Base-by-base conservation (phyloP, 108 stramenopile species). In the Skeletonema costatum region DNA sequence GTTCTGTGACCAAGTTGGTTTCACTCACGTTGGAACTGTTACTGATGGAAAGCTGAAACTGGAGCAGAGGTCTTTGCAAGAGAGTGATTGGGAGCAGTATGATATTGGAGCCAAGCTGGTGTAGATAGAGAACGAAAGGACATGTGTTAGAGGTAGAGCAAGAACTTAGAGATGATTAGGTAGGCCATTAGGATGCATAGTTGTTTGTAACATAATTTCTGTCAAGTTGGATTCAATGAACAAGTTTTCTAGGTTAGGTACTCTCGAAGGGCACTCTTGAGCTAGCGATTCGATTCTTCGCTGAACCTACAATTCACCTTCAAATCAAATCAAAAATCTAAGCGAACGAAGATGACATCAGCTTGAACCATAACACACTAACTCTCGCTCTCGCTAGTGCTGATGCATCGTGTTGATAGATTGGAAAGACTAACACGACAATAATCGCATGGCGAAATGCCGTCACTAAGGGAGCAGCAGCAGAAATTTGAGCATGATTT, bases 21-120 rank as follows among this genome's bases (percentile, higher is more conserved):
- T 92, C 41, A 90, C 92, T 12, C 92, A 93, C 66, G 87, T 93
- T 30, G 87, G 76, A 0, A 90, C 93, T 0, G 91, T 96, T 7
- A 80, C 64, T 46, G 81, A 90, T 66, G 92, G 94, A 1, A 68
- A 25, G 10, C 59, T 89, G 8, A 50, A 62, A 8, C 39, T 89
- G 32, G 84, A 90, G 67, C 87, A 93, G 53, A 85, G 94, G 11
- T 67, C 64, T 19, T 70, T 87, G 19, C 53, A 67, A 33, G 83
- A 76, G 5, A 66, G 38, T 16, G 94, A 95, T 70, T 95, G 94
- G 94, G 67, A 74, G 32, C 70, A 74, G 32, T 77, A 85, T 38
- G 72, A 64, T 1, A 46, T 46, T 46, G 44, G 44, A 16, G 44
- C 44, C 16, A 46, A 46, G 44, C 44, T 46, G 3, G 44, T 46